Evolutionary conservation across 2,329 filamentous ascomycete genomes (phyloP), one percentile per base, ranked within the genome.

Genomic region (Fusarium dimerum): DNA sequence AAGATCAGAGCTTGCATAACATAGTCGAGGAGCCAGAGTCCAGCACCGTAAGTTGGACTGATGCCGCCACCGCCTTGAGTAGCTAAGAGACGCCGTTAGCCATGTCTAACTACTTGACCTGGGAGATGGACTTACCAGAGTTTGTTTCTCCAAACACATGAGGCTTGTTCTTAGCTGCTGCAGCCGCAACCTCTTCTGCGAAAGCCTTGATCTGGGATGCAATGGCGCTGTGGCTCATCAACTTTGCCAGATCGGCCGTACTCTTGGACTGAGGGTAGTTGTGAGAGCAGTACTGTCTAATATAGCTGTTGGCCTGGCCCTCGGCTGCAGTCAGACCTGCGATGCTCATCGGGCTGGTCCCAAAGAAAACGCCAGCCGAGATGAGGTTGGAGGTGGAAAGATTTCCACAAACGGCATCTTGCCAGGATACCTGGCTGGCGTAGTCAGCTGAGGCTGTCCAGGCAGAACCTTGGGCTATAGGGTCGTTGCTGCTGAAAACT

Each of bases 81-180:
- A 13, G 68, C 70, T 71, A 15, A 2, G 16, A 5, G 43, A 30
- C 18, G 11, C 7, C n/a, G 17, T 52, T 12, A 50, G 40, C 10
- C n/a, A n/a, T n/a, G n/a, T n/a, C n/a, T n/a, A n/a, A n/a, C 9
- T 5, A 26, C 3, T 34, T 2, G 26, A 6, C 16, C 7, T 1
- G 12, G 5, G 11, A 13, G 15, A 12, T 6, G 3, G 1, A 13
- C 41, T 46, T 44, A 54, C 54, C 54, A 6, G 75, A 77, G 48
- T 78, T 77, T 0, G 74, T 78, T 62, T 78, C 76, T 2, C 75
- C 75, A 51, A 78, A 71, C 8, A 77, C 59, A 51, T 76, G 72
- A 1, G 69, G 62, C 52, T 75, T 76, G 0, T 68, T 68, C 44
- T 69, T 59, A 2, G 54, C 59, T 18, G 66, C 54, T 2, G 75